phyloP scores from a whole-genome alignment of 148 eudicot genomes.

The Amaranthus cruentus region DNA sequence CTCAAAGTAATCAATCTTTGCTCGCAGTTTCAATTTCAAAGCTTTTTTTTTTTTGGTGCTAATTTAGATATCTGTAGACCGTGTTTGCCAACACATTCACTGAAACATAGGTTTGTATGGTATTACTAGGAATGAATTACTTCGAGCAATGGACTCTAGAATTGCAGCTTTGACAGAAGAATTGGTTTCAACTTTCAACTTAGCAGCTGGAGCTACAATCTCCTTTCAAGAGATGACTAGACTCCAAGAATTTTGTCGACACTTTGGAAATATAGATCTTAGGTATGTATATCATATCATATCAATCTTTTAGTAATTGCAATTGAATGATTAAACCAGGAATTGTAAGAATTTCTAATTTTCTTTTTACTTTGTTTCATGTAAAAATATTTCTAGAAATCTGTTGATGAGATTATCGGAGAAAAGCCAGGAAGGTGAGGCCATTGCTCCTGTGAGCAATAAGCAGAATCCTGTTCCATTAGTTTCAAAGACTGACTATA shows the following conservation, averaged over 20 bases:
- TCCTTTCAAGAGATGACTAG: constrained; percentile 46
- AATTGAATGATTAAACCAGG: background rate
- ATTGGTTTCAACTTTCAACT: constrained; percentile 54
- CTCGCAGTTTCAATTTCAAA: constrained; percentile 5
- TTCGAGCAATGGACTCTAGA: constrained; percentile 87
- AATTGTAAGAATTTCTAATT: constrained; percentile 3
- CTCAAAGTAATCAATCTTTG: constrained; percentile 57
- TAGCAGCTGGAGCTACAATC: constrained; percentile 50
- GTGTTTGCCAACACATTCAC: constrained; percentile 10
- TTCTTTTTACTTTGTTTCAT: background rate
- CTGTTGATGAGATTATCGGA: constrained; percentile 50
- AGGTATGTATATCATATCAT: constrained; percentile 39
- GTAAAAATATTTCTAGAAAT: constrained; percentile 40
- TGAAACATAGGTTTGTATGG: constrained; percentile 21
- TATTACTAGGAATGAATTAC: constrained; percentile 70
- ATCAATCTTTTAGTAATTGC: background rate
- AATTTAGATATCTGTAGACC: background rate
- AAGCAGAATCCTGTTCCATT: constrained; percentile 21
- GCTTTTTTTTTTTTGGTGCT: background rate
- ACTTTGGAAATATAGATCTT: constrained; percentile 53
- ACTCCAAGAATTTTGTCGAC: constrained; percentile 55
- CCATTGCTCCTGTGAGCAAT: constrained; percentile 22
- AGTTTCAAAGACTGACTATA: constrained; percentile 30
- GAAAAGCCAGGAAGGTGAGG: constrained; percentile 28
- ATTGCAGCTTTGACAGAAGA: constrained; percentile 63